Base-by-base conservation (phyloP, 169 alveolate species). In the Amoebophrya sp. region DNA sequence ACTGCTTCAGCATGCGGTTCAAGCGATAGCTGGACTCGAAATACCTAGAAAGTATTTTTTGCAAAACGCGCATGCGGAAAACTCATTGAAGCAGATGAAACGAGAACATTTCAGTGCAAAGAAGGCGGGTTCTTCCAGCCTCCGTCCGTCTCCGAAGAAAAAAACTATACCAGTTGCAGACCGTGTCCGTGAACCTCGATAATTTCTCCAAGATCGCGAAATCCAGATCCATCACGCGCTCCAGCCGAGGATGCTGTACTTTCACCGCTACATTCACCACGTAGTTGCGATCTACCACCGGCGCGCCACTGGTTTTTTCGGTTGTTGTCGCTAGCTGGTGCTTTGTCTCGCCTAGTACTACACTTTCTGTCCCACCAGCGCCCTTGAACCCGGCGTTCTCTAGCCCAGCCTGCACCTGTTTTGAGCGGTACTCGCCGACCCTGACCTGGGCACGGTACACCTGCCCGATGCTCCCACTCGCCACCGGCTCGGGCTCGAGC, bases 401-500 rank as follows among this genome's bases (percentile, higher is more conserved):
- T 3, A 66, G 83, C 7, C 83, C 83, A 7, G 1, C 18, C 35
- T 25, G 29, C 38, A 25, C 1, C 83, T 66, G 35, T 3, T 66
- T n/a, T 3, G 29, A 2, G 83, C 83, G 83, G 35, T 1, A 66
- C 83, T 7, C 83, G 10, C 83, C 83, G 7, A 66, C 29, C 10
- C 32, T 2, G 2, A 66, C 83, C 10, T 25, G 83, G 10, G 83
- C 83, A 25, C 83, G 83, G 35, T 66, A 66, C 83, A 66, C 83
- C 83, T 66, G 83, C 10, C 83, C 83, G 29, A 66, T 66, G 10
- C 35, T 12, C 1, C 83, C 83, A 25, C 83, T 66, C 35, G 83
- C 83, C 29, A 66, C 83, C 83, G 83, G 83, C 83, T 66, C 83
- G 32, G 83, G 83, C 35, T 66, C 83, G 32, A 66, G 32, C 38